phyloP scores from a whole-genome alignment of 2,329 filamentous ascomycete species.

The Ceratocystis colombiana region DNA sequence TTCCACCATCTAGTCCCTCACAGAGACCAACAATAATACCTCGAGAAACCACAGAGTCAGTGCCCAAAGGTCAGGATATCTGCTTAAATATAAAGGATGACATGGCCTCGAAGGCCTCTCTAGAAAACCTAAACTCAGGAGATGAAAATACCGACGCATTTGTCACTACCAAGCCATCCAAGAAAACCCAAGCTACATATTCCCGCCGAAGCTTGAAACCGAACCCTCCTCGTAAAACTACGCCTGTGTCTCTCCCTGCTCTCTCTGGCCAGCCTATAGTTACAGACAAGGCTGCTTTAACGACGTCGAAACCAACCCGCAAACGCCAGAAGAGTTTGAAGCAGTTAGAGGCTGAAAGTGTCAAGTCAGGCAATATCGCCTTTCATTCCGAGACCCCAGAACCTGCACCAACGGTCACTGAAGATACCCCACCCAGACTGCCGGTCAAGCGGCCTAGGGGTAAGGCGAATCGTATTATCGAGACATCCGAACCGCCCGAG shows the following conservation, averaged over 20 bases:
- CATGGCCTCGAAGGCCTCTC: background rate
- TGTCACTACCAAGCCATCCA: slow-evolving; percentile 1
- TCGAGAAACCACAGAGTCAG: background rate
- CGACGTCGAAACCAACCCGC: background rate
- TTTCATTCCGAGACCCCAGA: background rate
- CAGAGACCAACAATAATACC: background rate
- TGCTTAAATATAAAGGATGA: background rate
- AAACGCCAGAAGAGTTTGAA: slow-evolving; percentile 11
- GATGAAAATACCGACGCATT: slow-evolving; percentile 1
- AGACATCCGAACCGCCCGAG: slow-evolving; percentile 14
- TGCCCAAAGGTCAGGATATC: background rate
- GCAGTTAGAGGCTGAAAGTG: background rate
- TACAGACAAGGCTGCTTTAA: background rate
- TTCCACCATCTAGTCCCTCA: slow-evolving; percentile 1
- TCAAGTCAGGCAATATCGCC: background rate
- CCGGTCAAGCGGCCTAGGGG: slow-evolving; percentile 13
- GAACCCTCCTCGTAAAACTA: slow-evolving; percentile 14
- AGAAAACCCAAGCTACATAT: slow-evolving; percentile 15
- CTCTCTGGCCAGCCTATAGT: background rate
- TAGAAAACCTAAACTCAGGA: background rate
- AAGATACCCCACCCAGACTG: slow-evolving; percentile 14
- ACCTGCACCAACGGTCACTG: background rate
- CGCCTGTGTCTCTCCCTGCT: slow-evolving; percentile 14
- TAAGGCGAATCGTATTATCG: slow-evolving; percentile 12
- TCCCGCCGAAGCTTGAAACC: background rate